Percentiles rank a stretch among this genome's conserved stretches.
phyloP scores from a whole-genome alignment of 2,329 filamentous ascomycete species.

The Fusarium coffeatum region DNA sequence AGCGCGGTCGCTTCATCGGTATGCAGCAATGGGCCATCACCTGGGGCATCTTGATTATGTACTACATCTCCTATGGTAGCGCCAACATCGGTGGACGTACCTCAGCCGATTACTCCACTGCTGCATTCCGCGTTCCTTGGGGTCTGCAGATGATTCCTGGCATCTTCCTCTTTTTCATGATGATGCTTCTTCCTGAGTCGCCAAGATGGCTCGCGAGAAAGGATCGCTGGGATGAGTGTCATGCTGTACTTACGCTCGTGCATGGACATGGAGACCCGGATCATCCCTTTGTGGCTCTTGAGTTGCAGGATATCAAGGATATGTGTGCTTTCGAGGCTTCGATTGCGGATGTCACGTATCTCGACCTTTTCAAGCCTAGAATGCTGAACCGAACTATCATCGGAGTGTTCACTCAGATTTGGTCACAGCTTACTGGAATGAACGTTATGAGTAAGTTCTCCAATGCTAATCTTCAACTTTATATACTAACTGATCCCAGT shows the following conservation, averaged over 20 bases:
- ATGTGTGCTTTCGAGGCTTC: constrained; percentile 78
- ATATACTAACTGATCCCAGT: constrained; percentile 44
- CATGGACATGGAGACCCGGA: constrained; percentile 74
- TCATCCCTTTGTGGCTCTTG: constrained; percentile 73
- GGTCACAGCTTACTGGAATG: constrained; percentile 67
- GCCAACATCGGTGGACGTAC: constrained; percentile 63
- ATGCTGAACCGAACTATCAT: constrained; percentile 65
- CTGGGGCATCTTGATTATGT: constrained; percentile 75
- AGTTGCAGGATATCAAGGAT: constrained; percentile 78
- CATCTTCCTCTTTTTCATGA: constrained; percentile 67
- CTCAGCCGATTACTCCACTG: constrained; percentile 62
- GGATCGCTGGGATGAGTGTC: constrained; percentile 71
- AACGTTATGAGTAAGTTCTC: constrained; percentile 66
- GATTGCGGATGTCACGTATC: constrained; percentile 75
- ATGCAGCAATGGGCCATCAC: constrained; percentile 79
- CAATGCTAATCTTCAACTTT: fast-evolving
- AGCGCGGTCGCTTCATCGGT: constrained; percentile 53
- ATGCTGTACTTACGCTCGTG: constrained; percentile 65
- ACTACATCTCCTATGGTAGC: constrained; percentile 75
- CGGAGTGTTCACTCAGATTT: constrained; percentile 65
- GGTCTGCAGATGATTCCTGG: constrained; percentile 69
- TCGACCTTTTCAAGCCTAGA: constrained; percentile 79
- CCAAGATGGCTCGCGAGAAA: constrained; percentile 78
- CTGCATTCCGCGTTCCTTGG: constrained; percentile 72
- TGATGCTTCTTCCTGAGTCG: constrained; percentile 64